Conservation (phyloP, 345 rosid species). For the Hevea brasiliensis region DNA sequence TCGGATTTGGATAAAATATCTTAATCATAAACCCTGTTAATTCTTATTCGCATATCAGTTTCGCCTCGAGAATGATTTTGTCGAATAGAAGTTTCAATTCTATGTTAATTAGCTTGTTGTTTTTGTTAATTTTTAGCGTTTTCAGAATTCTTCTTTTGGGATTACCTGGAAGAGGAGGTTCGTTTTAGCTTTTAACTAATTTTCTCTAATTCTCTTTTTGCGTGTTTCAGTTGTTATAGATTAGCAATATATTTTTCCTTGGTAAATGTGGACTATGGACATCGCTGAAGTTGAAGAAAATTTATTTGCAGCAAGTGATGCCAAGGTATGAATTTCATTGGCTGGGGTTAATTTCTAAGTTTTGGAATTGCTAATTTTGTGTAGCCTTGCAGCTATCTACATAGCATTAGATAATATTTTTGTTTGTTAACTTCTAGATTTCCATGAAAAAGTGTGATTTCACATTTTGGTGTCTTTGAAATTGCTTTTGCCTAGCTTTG, state of each 20-base stretch:
- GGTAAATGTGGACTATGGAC: constrained; percentile 67
- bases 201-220: constrained; percentile 14
- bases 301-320: constrained; percentile 88
- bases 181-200: constrained; percentile 12
- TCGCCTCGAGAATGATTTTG: not conserved
- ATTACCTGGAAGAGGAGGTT: not conserved
- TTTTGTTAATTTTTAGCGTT: not conserved
- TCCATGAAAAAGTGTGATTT: not conserved
- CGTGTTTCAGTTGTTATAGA: constrained; percentile 44
- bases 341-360: not conserved
- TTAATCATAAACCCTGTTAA: constrained; percentile 17
- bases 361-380: constrained; percentile 4
- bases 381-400: not conserved
- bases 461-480: not conserved
- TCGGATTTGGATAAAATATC: constrained; percentile 45
- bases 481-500: not conserved
- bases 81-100: not conserved
- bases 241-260: constrained; percentile 25
- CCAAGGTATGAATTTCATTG: constrained; percentile 62
- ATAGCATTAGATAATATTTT: not conserved
- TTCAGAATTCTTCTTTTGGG: not conserved
- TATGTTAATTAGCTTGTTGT: not conserved
- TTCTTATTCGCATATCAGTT: not conserved
- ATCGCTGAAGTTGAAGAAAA: constrained; percentile 82
- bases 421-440: not conserved